These are phyloP conservation scores for Fusarium sterilihyphosum DNA, from an alignment of 2,329 filamentous ascomycete species.

Conservation along the genomic window DNA sequence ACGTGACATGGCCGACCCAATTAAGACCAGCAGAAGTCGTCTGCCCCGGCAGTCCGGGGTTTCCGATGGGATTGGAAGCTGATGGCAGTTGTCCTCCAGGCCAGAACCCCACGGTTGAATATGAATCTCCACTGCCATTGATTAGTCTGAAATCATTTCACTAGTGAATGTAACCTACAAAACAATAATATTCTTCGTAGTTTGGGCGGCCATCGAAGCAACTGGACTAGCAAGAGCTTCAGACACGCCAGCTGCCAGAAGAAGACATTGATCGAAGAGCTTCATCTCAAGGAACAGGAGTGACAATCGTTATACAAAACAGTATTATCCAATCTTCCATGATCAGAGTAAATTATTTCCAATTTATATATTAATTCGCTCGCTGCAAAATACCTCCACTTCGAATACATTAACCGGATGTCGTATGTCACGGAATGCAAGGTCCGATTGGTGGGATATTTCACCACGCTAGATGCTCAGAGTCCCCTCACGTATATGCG, in stretches of 20 bases:
- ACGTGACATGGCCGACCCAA: constrained; percentile 33
- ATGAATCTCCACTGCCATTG: constrained; percentile 25
- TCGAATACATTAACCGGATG: constrained; percentile 4
- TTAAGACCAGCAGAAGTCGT: constrained; percentile 34
- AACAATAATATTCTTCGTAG: constrained; percentile 15
- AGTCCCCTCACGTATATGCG: neutral
- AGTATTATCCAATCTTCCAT: rapidly evolving
- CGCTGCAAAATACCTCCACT: neutral
- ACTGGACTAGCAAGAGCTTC: neutral
- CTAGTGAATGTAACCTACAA: neutral
- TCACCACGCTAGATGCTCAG: neutral
- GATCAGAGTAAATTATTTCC: neutral
- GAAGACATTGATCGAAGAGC: neutral
- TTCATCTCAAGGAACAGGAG: neutral
- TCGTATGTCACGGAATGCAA: constrained; percentile 14
- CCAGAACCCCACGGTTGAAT: constrained; percentile 34
- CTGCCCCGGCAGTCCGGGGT: constrained; percentile 27
- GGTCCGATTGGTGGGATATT: constrained; percentile 23
- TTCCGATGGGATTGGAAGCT: constrained; percentile 22
- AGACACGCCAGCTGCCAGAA: neutral
- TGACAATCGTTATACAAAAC: rapidly evolving
- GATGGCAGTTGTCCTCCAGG: constrained; percentile 22
- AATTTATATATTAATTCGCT: neutral
- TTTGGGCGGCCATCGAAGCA: neutral
- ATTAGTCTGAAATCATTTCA: neutral